phyloP scores from a whole-genome alignment of 1,139 yeast genomes.

The Diutina sp. region DNA sequence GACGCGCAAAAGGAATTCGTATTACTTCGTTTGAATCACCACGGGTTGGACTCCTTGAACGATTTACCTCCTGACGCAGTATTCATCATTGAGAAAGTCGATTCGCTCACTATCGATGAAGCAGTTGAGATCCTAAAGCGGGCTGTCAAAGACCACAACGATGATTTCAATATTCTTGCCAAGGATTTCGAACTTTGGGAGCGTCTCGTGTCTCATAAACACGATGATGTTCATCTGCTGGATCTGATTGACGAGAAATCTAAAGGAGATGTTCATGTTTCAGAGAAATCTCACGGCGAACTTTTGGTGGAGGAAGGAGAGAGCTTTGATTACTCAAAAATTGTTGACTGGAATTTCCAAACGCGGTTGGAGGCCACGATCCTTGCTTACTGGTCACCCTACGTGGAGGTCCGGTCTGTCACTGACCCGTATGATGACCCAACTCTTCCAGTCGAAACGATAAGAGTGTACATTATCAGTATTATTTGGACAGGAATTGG shows the following conservation, averaged over 20 bases:
- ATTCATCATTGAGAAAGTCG: background rate
- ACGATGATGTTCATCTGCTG: background rate
- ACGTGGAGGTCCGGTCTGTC: constrained; percentile 7
- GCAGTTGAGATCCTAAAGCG: background rate
- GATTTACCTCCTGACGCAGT: constrained; percentile 1
- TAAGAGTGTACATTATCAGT: constrained; percentile 6
- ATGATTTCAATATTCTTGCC: background rate
- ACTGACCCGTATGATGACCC: constrained; percentile 8
- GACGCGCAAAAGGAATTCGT: background rate
- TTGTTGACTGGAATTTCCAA: constrained; percentile 7
- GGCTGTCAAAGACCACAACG: background rate
- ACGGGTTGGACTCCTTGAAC: constrained; percentile 7
- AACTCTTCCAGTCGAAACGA: constrained; percentile 5
- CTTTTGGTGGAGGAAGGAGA: background rate
- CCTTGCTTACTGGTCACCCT: constrained; percentile 7
- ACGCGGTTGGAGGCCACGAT: constrained; percentile 7
- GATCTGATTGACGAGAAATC: background rate
- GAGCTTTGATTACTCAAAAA: constrained; percentile 9
- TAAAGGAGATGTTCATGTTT: constrained; percentile 13
- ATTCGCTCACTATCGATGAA: background rate
- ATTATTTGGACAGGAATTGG: constrained; percentile 7
- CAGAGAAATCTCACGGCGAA: constrained; percentile 13
- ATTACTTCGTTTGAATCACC: background rate
- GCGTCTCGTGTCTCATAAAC: background rate
- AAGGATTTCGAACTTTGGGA: background rate